Evolutionary conservation across 805 yeast genomes (phyloP).

Genomic region (Lipomyces lipofer): DNA sequence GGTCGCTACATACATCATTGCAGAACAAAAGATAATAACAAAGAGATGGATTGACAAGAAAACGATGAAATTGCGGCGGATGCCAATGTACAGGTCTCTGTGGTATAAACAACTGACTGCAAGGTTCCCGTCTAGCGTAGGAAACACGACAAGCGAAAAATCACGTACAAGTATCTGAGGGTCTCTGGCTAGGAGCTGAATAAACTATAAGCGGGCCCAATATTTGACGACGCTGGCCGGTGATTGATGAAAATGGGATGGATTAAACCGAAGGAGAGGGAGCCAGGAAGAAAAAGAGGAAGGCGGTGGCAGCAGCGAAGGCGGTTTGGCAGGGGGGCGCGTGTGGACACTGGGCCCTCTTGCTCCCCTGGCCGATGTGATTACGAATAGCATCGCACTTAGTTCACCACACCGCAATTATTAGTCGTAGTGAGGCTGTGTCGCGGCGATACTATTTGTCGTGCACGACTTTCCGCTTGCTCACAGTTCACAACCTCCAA

Average conservation of each 20-base stretch:
- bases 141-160: too few species aligned
- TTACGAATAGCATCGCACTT: background rate
- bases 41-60: too few species aligned
- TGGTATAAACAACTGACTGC: too few species aligned
- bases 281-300: constrained; percentile 4
- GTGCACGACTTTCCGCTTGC: background rate
- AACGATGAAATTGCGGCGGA: too few species aligned
- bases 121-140: too few species aligned
- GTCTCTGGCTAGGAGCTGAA: background rate
- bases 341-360: background rate
- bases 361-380: background rate
- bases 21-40: too few species aligned
- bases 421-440: background rate
- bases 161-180: background rate
- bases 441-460: background rate
- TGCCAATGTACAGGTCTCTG: too few species aligned
- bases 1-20: too few species aligned
- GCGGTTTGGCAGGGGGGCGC: background rate
- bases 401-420: background rate
- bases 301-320: constrained; percentile 7
- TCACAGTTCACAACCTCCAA: background rate
- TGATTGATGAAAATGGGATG: too few species aligned
- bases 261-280: constrained; percentile 1
- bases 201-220: too few species aligned
- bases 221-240: too few species aligned